Evolutionary conservation across 78 protist genomes (phyloP).

Genomic region (Creolimax fragrantissima): DNA sequence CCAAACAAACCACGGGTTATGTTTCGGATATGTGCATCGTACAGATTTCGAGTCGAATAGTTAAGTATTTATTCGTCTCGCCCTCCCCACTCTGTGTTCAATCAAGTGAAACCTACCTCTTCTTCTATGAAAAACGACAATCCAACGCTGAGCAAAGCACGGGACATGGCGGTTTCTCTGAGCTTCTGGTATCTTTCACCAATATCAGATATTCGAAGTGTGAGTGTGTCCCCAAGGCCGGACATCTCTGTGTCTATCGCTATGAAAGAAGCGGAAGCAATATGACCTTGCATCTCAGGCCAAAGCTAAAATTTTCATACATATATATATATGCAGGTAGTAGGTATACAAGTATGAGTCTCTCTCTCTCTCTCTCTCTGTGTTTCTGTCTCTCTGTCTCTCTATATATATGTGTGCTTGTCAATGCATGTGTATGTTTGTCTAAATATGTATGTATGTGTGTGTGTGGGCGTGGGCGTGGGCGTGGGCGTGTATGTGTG

Average conservation of each 20-base stretch:
- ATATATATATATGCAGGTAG: neutral
- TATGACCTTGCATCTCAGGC: neutral
- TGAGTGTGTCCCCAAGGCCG: neutral
- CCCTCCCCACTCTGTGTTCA: too few relatives aligned
- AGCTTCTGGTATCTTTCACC: neutral
- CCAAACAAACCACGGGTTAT: too few relatives aligned
- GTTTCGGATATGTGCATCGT: too few relatives aligned
- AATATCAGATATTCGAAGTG: neutral
- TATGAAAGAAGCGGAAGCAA: neutral
- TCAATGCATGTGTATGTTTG: too few relatives aligned
- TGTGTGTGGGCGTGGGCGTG: neutral
- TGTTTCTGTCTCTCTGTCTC: neutral
- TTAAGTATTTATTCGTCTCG: too few relatives aligned
- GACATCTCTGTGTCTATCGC: neutral
- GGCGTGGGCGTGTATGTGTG: conserved; percentile 2
- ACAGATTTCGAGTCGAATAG: too few relatives aligned
- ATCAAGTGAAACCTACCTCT: neutral
- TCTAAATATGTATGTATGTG: too few relatives aligned
- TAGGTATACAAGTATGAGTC: neutral
- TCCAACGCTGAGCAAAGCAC: neutral
- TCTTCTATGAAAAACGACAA: neutral
- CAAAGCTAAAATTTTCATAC: neutral
- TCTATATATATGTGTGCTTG: too few relatives aligned
- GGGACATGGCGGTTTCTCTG: neutral
- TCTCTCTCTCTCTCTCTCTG: neutral